These are phyloP conservation scores for Chenopodium formosanum DNA, from an alignment of 148 eudicot species.

Conservation along the genomic window DNA sequence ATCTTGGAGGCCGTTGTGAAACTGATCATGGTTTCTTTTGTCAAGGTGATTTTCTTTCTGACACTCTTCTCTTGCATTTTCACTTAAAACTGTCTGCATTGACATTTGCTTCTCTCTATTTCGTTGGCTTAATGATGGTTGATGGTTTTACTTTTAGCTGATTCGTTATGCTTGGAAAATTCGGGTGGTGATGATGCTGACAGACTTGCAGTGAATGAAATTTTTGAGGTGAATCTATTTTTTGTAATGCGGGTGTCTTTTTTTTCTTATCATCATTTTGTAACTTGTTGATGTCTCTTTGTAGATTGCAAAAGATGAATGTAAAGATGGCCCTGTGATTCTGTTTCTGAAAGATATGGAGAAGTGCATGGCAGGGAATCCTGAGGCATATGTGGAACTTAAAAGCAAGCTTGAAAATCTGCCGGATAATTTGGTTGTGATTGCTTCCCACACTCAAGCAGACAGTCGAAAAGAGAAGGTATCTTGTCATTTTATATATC, in stretches of 20 bases:
- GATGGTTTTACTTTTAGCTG: conserved; percentile 47
- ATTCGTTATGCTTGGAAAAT: conserved; percentile 64
- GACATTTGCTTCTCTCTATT: conserved; percentile 2
- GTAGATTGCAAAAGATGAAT: conserved; percentile 67
- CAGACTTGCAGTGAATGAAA: conserved; percentile 73
- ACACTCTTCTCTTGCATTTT: background rate
- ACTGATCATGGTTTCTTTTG: conserved; percentile 91
- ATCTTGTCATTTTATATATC: conserved; percentile 7
- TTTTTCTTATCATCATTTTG: background rate
- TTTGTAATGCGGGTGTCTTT: background rate
- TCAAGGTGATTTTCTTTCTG: conserved; percentile 46
- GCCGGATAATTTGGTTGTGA: conserved; percentile 71
- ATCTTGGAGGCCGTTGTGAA: conserved; percentile 91
- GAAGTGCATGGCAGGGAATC: conserved; percentile 69
- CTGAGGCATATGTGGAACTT: conserved; percentile 60
- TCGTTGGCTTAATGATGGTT: conserved; percentile 10
- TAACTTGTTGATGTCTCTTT: background rate
- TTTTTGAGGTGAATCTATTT: conserved; percentile 69
- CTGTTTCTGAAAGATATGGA: conserved; percentile 82
- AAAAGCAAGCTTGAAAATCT: conserved; percentile 67
- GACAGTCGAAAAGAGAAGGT: conserved; percentile 93
- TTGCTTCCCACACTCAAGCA: conserved; percentile 81
- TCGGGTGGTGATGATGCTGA: conserved; percentile 62
- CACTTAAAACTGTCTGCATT: background rate
- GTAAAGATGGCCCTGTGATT: conserved; percentile 61